phyloP scores from a whole-genome alignment of 441 rosid genomes.

The Pelargonium cotyledonis region DNA sequence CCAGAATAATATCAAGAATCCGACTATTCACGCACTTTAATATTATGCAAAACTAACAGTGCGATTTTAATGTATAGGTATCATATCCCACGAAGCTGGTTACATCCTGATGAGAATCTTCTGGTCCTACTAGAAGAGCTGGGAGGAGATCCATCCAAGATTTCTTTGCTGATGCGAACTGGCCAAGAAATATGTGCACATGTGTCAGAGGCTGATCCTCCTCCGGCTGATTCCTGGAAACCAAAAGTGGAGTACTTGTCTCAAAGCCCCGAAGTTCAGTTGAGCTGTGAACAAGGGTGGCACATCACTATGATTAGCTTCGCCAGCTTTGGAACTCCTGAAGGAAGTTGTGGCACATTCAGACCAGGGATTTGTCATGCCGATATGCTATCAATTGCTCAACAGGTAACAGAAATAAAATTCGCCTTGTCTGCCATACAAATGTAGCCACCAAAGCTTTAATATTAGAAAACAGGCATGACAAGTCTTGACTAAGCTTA shows the following conservation, averaged over 20 bases:
- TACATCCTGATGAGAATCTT: constrained; percentile 43
- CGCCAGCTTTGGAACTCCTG: constrained; percentile 54
- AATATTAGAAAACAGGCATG: neutral
- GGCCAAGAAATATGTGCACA: constrained; percentile 49
- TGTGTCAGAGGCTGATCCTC: constrained; percentile 51
- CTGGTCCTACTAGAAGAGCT: constrained; percentile 59
- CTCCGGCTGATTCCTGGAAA: constrained; percentile 44
- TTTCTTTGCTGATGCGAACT: constrained; percentile 30
- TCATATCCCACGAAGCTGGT: constrained; percentile 59
- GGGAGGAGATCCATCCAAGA: constrained; percentile 50
- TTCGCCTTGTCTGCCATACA: neutral
- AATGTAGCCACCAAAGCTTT: neutral
- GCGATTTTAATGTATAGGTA: constrained; percentile 32
- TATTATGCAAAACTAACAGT: neutral
- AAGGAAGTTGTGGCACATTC: constrained; percentile 47
- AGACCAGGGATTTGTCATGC: constrained; percentile 40
- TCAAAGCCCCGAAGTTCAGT: constrained; percentile 36
- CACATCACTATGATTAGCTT: constrained; percentile 39
- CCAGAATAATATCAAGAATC: neutral
- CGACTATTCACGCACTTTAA: neutral
- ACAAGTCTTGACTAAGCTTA: neutral
- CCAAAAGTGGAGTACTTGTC: constrained; percentile 23
- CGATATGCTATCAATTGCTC: constrained; percentile 28
- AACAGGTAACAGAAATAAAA: constrained; percentile 32
- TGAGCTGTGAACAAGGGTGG: constrained; percentile 53